phyloP scores from a whole-genome alignment of 148 eudicot genomes.

The Bassia scoparia region DNA sequence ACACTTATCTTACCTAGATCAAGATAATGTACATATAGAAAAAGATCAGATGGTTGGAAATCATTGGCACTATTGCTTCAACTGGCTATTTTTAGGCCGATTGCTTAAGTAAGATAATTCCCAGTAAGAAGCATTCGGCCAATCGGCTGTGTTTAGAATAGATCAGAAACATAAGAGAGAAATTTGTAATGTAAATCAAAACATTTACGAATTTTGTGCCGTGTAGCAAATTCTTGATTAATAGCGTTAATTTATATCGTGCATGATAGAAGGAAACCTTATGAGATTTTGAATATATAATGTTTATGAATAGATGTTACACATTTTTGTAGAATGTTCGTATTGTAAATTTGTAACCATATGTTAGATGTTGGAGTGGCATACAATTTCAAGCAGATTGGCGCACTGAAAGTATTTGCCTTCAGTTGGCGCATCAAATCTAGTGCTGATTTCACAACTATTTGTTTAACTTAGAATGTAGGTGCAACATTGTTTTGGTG shows the following conservation, averaged over 20 bases:
- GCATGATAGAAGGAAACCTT: slow-evolving; percentile 13
- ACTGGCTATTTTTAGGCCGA: slow-evolving; percentile 5
- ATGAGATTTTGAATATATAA: slow-evolving; percentile 13
- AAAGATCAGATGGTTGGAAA: slow-evolving; percentile 4
- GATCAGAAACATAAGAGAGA: background rate
- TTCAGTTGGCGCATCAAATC: background rate
- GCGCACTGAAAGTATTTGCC: background rate
- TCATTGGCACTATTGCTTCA: slow-evolving; percentile 4
- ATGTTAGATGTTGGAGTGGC: background rate
- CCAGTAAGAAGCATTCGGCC: slow-evolving; percentile 19
- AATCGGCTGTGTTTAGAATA: slow-evolving; percentile 6
- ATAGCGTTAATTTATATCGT: background rate
- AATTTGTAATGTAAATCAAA: background rate
- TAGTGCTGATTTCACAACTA: too few species aligned
- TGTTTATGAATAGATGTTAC: slow-evolving; percentile 7
- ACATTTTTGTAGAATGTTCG: too few species aligned
- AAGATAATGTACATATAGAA: slow-evolving; percentile 25
- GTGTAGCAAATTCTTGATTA: background rate
- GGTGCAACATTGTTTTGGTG: too few species aligned
- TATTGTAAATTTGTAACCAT: background rate
- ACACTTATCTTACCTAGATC: slow-evolving; percentile 3
- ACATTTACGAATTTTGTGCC: background rate
- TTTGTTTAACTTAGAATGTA: too few species aligned
- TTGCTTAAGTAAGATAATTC: background rate
- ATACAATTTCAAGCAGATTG: too few species aligned